phyloP scores from a whole-genome alignment of 1,284 basidiomycete genomes.

The Phylloboletellus chloephorus region DNA sequence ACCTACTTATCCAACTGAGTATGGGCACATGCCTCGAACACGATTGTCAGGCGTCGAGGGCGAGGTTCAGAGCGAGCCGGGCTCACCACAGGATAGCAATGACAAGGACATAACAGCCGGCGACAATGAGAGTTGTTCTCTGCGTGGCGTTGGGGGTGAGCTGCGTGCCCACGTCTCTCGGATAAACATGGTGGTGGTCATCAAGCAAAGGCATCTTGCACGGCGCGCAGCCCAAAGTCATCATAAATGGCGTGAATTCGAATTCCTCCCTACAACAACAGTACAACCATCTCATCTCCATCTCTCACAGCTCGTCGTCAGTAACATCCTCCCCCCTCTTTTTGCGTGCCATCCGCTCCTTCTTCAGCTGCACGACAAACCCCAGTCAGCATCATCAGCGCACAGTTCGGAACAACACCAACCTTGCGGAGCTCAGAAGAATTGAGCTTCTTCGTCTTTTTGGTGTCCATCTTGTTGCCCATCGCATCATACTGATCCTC shows the following conservation, averaged over 20 bases:
- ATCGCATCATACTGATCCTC: conserved; percentile 90
- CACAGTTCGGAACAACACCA: conserved; percentile 4
- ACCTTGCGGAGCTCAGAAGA: conserved; percentile 77
- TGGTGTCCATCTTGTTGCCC: conserved; percentile 89
- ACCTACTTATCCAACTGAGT: conserved; percentile 67
- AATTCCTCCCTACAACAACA: too few relatives aligned
- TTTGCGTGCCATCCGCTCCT: conserved; percentile 88
- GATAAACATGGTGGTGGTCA: conserved; percentile 24
- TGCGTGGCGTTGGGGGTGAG: conserved; percentile 70
- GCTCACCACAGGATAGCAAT: conserved; percentile 74
- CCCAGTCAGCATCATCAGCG: conserved; percentile 10
- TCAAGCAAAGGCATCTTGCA: conserved; percentile 29
- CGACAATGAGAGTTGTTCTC: conserved; percentile 70
- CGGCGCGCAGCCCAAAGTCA: conserved; percentile 7
- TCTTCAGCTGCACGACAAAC: conserved; percentile 56
- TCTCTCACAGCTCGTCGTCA: conserved; percentile 64
- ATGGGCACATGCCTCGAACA: conserved; percentile 68
- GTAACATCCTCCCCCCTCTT: conserved; percentile 76
- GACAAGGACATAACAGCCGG: conserved; percentile 63
- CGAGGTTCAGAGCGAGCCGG: conserved; percentile 1
- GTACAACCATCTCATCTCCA: too few relatives aligned
- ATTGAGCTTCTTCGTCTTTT: conserved; percentile 82
- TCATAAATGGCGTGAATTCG: too few relatives aligned
- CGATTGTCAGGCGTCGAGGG: conserved; percentile 10
- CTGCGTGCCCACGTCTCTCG: conserved; percentile 34